Conservation (phyloP, 1,139 yeast species). For the Pichia sp. region DNA sequence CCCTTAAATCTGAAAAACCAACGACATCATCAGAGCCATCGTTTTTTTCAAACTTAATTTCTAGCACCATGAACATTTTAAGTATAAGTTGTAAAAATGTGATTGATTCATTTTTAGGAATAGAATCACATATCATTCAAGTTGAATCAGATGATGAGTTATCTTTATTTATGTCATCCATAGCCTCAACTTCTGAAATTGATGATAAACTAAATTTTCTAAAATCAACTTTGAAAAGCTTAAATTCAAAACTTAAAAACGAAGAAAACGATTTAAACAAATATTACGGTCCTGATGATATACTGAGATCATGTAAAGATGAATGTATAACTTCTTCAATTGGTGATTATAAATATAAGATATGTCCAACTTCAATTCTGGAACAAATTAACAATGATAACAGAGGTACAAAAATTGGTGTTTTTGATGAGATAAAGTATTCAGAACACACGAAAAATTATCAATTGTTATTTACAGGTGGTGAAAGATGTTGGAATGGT, state of each 20-base stretch:
- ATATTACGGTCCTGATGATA: conserved; percentile 58
- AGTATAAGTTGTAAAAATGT: conserved; percentile 4
- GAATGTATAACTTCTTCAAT: conserved; percentile 40
- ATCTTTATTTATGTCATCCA: background rate
- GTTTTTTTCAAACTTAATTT: background rate
- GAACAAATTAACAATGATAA: conserved; percentile 49
- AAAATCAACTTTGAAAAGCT: conserved; percentile 14
- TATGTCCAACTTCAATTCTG: conserved; percentile 53
- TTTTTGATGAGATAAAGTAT: conserved; percentile 33
- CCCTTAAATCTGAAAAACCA: background rate
- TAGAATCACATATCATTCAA: conserved; percentile 2
- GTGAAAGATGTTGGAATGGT: conserved; percentile 95
- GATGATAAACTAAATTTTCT: conserved; percentile 12
- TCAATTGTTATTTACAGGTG: conserved; percentile 46
- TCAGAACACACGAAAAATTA: conserved; percentile 27
- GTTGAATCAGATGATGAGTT: background rate
- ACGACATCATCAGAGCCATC: background rate
- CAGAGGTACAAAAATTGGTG: conserved; percentile 48
- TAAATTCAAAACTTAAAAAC: conserved; percentile 21
- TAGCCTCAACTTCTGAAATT: conserved; percentile 1
- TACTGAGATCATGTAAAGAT: conserved; percentile 48
- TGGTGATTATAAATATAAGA: conserved; percentile 67
- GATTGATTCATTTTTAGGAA: conserved; percentile 15
- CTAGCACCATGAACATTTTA: background rate
- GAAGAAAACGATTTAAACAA: conserved; percentile 20